A percentile compares a stretch with the other conserved stretches of the same genome.
Conservation (phyloP, 2,329 filamentous ascomycete genomes). For the Arthroderma uncinatum region DNA sequence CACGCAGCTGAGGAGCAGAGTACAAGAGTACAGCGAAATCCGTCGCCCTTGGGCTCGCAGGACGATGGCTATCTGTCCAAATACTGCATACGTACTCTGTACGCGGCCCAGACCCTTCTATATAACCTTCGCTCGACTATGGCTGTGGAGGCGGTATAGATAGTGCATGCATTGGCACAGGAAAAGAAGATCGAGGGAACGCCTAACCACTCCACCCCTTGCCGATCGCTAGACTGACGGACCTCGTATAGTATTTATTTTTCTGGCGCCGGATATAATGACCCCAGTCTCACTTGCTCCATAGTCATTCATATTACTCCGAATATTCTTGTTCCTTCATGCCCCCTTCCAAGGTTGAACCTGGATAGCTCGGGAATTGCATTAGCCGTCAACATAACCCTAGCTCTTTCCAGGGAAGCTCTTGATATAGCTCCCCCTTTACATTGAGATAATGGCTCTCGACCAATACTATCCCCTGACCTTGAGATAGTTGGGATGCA, state of each 20-base stretch:
- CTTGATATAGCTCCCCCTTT: not conserved
- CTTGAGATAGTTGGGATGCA: not conserved
- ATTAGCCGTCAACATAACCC: not conserved
- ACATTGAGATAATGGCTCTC: not conserved
- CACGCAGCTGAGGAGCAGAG: not conserved
- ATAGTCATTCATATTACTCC: not conserved
- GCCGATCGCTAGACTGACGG: not conserved
- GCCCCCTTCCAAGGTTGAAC: not conserved
- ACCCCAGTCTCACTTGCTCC: not conserved
- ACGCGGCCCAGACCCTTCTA: not conserved
- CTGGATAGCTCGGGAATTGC: not conserved
- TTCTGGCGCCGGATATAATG: not conserved
- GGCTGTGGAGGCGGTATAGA: slow-evolving; percentile 4
- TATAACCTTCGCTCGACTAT: not conserved
- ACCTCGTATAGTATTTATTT: slow-evolving; percentile 1
- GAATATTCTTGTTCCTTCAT: not conserved
- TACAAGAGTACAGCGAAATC: not conserved
- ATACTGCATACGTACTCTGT: not conserved
- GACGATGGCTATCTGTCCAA: not conserved
- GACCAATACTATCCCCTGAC: not conserved
- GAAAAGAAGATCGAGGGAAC: not conserved
- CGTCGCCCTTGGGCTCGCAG: not conserved
- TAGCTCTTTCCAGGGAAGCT: not conserved
- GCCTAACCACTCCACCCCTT: slow-evolving; percentile 3
- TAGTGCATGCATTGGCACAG: not conserved